Conservation (phyloP, 768 basidiomycete species). For the Lyophyllum decastes region DNA sequence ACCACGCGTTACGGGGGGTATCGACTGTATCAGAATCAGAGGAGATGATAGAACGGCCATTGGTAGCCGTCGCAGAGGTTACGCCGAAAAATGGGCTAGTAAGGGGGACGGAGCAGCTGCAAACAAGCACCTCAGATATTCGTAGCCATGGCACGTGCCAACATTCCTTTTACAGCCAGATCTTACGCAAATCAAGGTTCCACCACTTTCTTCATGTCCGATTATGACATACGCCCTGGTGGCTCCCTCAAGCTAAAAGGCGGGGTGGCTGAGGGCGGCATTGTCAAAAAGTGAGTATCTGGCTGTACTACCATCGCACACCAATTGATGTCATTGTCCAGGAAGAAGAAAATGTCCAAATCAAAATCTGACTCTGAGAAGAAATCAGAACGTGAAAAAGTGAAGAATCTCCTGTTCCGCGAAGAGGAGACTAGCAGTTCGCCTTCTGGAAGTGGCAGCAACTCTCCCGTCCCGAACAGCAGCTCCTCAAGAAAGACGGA, state of each 20-base stretch:
- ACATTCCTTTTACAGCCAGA: slow-evolving; percentile 15
- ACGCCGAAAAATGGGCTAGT: slow-evolving; percentile 12
- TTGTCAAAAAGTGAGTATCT: slow-evolving; percentile 74
- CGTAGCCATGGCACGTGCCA: slow-evolving; percentile 23
- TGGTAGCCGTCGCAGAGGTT: slow-evolving; percentile 9
- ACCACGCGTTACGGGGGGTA: slow-evolving; percentile 77
- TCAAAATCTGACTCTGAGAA: slow-evolving; percentile 53
- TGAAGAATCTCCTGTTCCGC: slow-evolving; percentile 51
- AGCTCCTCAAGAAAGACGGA: slow-evolving; percentile 72
- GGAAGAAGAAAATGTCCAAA: slow-evolving; percentile 88
- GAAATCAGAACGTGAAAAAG: slow-evolving; percentile 45
- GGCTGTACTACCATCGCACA: slow-evolving; percentile 12
- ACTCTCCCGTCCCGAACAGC: slow-evolving; percentile 57
- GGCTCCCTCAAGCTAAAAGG: slow-evolving; percentile 91
- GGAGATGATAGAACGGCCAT: slow-evolving; percentile 84
- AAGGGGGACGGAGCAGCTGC: slow-evolving; percentile 7
- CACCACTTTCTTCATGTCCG: slow-evolving; percentile 56
- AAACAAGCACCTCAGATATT: not conserved
- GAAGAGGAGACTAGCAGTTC: slow-evolving; percentile 48
- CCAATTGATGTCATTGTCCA: slow-evolving; percentile 27
- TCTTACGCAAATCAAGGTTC: not conserved
- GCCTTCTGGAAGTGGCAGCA: slow-evolving; percentile 57
- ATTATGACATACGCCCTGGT: slow-evolving; percentile 83
- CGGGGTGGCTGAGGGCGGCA: slow-evolving; percentile 74
- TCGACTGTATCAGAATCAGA: slow-evolving; percentile 64